A percentile compares a stretch with the other conserved stretches of the same genome.
Evolutionary conservation across 768 basidiomycete species (phyloP).

Genomic region (Suillus sp.): DNA sequence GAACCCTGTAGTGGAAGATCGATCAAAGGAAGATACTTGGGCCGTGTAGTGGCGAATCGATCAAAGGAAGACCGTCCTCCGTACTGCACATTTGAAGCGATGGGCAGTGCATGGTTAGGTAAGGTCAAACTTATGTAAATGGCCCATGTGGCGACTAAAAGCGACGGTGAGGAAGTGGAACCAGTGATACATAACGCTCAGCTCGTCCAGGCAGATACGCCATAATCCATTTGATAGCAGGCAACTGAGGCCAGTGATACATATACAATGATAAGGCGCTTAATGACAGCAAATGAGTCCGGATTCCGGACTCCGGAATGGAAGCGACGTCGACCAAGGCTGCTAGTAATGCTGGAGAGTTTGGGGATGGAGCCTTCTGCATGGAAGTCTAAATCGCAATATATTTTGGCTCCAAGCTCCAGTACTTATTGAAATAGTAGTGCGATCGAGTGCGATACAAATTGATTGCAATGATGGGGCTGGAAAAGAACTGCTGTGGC

Average conservation of each 20-base stretch:
- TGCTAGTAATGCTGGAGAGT: neutral
- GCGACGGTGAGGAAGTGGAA: neutral
- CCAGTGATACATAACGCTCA: neutral
- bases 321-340: neutral
- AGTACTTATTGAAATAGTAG: neutral
- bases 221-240: neutral
- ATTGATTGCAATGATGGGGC: neutral
- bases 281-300: neutral
- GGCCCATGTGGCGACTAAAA: neutral
- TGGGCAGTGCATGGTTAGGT: neutral
- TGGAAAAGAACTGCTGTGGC: no score
- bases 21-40: neutral
- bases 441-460: neutral
- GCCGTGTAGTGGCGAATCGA: neutral
- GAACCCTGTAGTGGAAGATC: neutral
- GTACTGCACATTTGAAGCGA: neutral
- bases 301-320: neutral
- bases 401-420: neutral
- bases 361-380: neutral
- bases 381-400: neutral
- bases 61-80: neutral
- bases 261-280: neutral
- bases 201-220: neutral
- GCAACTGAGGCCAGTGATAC: neutral
- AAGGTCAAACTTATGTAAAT: neutral